A percentile compares a stretch with the other conserved stretches of the same genome.
Evolutionary conservation across 345 rosid genomes (phyloP).

Genomic region (Barbarea vulgaris): DNA sequence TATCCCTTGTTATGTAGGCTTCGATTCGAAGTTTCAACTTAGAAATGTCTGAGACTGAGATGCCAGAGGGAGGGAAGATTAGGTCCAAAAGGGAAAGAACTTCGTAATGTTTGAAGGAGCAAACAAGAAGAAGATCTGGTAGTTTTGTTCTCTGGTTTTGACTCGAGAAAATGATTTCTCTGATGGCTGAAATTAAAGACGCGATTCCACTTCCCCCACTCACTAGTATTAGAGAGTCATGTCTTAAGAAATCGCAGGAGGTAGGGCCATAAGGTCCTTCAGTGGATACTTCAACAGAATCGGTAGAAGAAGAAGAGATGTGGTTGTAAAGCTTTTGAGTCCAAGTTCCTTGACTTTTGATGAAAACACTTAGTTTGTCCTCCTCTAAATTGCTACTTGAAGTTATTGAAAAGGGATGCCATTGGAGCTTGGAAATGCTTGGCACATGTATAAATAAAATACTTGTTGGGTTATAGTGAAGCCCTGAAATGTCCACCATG

Average conservation of each 20-base stretch:
- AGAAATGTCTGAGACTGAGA: slow-evolving; percentile 36
- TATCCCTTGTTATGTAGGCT: slow-evolving; percentile 58
- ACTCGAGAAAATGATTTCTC: slow-evolving; percentile 57
- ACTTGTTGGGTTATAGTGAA: slow-evolving; percentile 69
- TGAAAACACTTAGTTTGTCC: slow-evolving; percentile 58
- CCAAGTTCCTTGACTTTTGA: slow-evolving; percentile 64
- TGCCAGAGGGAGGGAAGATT: slow-evolving; percentile 50
- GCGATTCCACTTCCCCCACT: slow-evolving; percentile 85
- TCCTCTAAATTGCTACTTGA: slow-evolving; percentile 63
- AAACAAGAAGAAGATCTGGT: slow-evolving; percentile 63
- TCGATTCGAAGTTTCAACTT: slow-evolving; percentile 47
- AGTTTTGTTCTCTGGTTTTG: slow-evolving; percentile 37
- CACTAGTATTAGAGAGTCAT: slow-evolving; percentile 65
- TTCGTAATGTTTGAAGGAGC: slow-evolving; percentile 55
- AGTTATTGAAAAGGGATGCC: slow-evolving; percentile 83
- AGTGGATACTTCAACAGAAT: slow-evolving; percentile 58
- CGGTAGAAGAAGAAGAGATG: slow-evolving; percentile 43
- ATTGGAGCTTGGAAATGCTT: slow-evolving; percentile 69
- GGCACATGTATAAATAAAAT: slow-evolving; percentile 69
- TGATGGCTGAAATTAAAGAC: slow-evolving; percentile 70
- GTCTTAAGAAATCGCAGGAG: slow-evolving; percentile 53
- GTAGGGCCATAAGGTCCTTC: slow-evolving; percentile 84
- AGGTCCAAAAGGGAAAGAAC: slow-evolving; percentile 65
- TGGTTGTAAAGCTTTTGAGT: slow-evolving; percentile 48
- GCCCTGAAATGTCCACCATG: slow-evolving; percentile 40